These are phyloP conservation scores for Casuarina equisetifolia DNA, from an alignment of 306 rosid species.

Conservation along the genomic window DNA sequence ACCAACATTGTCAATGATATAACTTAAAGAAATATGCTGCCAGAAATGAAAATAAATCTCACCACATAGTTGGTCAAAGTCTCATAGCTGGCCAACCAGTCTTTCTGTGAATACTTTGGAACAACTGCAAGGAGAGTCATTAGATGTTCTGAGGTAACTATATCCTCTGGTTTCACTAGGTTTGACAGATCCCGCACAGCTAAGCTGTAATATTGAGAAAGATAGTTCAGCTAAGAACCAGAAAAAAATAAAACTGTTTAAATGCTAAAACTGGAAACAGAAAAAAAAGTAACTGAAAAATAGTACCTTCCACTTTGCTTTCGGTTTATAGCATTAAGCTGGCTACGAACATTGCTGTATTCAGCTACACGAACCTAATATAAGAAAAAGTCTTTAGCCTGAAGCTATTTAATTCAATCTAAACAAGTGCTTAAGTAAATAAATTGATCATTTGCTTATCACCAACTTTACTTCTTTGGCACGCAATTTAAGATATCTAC, in stretches of 20 bases:
- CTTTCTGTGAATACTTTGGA: conserved; percentile 92
- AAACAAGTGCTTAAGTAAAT: conserved; percentile 13
- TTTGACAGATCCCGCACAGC: conserved; percentile 94
- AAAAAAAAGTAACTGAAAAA: not conserved
- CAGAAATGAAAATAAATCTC: conserved; percentile 27
- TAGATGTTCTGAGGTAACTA: conserved; percentile 73
- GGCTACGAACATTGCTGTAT: conserved; percentile 79
- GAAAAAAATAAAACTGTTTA: conserved; percentile 14
- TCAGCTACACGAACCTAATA: conserved; percentile 81
- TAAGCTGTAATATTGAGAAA: conserved; percentile 53
- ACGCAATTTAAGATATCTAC: conserved; percentile 1
- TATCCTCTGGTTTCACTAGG: conserved; percentile 88
- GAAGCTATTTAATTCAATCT: conserved; percentile 5
- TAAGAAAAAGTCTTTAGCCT: conserved; percentile 28
- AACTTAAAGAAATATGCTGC: conserved; percentile 21
- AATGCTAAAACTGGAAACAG: not conserved
- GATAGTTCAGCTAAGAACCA: conserved; percentile 25
- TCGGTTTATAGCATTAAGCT: conserved; percentile 81
- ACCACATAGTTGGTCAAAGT: conserved; percentile 88
- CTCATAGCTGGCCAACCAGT: conserved; percentile 89
- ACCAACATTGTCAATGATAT: conserved; percentile 9
- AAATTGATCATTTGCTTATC: not conserved
- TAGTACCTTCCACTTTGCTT: conserved; percentile 91
- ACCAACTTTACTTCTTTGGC: conserved; percentile 5
- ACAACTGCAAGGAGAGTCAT: conserved; percentile 83